phyloP scores from a whole-genome alignment of 768 basidiomycete species.

The Asterophora lycoperdoides region DNA sequence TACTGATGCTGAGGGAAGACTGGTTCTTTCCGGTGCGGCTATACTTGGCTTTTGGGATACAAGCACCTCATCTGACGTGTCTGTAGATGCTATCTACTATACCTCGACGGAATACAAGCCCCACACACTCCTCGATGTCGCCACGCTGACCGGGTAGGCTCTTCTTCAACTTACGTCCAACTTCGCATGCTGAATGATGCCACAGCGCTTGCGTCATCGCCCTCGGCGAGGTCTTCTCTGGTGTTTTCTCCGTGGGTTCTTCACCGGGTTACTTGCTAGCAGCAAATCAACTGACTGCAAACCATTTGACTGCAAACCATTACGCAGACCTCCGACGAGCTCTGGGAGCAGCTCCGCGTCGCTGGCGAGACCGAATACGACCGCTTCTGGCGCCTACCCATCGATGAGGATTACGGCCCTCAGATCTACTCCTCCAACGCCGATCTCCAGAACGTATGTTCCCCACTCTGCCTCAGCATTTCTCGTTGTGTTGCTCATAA shows the following conservation, averaged over 20 bases:
- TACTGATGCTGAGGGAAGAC: slow-evolving; percentile 80
- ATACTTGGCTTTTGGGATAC: neutral
- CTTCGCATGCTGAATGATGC: neutral
- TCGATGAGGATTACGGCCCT: slow-evolving; percentile 74
- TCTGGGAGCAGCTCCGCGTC: slow-evolving; percentile 64
- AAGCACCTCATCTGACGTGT: neutral
- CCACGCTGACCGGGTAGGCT: slow-evolving; percentile 75
- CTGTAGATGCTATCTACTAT: slow-evolving; percentile 78
- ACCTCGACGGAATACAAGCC: slow-evolving; percentile 73
- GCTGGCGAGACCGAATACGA: slow-evolving; percentile 77
- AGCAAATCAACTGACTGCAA: neutral
- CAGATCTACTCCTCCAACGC: slow-evolving; percentile 78
- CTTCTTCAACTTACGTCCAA: neutral
- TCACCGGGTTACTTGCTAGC: neutral
- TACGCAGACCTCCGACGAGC: slow-evolving; percentile 60
- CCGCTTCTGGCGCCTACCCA: slow-evolving; percentile 87
- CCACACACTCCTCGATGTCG: slow-evolving; percentile 81
- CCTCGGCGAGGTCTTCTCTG: slow-evolving; percentile 71
- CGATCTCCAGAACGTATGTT: slow-evolving; percentile 70
- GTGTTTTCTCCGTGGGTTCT: slow-evolving; percentile 66
- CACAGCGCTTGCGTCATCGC: slow-evolving; percentile 66
- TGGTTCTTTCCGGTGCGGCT: slow-evolving; percentile 62
- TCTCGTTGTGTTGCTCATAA: neutral
- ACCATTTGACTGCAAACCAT: no score
- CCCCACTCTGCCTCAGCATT: neutral